Percentiles rank a stretch among this genome's conserved stretches.
Evolutionary conservation across 768 basidiomycete species (phyloP).

Genomic region (Suillus lakei): DNA sequence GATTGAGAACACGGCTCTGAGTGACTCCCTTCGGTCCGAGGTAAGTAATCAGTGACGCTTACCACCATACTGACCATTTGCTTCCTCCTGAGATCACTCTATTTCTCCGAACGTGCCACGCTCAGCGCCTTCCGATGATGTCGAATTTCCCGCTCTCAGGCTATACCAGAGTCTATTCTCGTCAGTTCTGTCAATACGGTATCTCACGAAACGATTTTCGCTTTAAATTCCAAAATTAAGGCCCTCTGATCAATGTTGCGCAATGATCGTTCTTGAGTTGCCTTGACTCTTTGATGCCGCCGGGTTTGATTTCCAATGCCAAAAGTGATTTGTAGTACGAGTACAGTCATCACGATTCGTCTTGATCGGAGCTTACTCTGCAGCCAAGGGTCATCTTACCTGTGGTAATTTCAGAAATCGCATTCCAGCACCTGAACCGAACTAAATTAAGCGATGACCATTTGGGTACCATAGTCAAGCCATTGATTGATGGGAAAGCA

Average conservation of each 20-base stretch:
- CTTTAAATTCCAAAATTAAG: background rate
- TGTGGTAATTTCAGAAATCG: background rate
- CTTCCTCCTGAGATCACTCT: too few species aligned
- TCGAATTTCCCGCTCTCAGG: background rate
- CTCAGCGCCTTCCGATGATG: background rate
- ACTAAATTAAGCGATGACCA: background rate
- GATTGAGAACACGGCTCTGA: too few species aligned
- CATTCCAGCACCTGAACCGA: background rate
- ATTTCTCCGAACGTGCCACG: too few species aligned
- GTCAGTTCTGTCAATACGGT: too few species aligned
- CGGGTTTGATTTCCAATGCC: too few species aligned
- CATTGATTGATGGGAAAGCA: background rate
- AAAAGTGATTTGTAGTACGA: background rate
- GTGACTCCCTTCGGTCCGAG: too few species aligned
- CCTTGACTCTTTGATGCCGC: background rate
- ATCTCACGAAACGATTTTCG: background rate
- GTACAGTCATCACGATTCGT: background rate
- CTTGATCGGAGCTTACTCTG: background rate
- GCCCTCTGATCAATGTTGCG: background rate
- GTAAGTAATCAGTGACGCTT: too few species aligned
- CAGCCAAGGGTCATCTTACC: background rate
- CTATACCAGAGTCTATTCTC: too few species aligned
- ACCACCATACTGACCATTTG: too few species aligned
- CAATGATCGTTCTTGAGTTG: too few species aligned
- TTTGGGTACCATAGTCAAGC: background rate